These are phyloP conservation scores for Trichoderma hamatum DNA, from an alignment of 2,329 filamentous ascomycete species.

Conservation along the genomic window DNA sequence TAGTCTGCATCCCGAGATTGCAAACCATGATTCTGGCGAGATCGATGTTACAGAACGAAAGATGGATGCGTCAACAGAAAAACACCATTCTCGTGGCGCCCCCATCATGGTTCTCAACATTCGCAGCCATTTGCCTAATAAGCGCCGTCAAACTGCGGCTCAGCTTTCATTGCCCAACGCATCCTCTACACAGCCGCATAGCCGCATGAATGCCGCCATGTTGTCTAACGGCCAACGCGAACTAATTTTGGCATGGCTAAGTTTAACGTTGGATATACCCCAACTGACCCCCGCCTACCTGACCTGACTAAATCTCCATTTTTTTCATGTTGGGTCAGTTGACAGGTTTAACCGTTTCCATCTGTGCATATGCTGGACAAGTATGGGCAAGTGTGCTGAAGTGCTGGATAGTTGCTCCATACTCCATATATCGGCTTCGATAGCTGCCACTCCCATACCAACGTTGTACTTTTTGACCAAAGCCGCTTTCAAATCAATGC, in stretches of 20 bases:
- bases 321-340: no score
- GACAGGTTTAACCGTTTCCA: slow-evolving; percentile 14
- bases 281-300: no score
- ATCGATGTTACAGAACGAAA: background rate
- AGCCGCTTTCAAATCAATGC: slow-evolving; percentile 29
- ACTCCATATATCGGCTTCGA: slow-evolving; percentile 33
- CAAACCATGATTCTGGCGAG: background rate
- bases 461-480: slow-evolving; percentile 28
- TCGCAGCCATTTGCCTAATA: background rate
- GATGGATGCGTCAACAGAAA: background rate
- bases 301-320: no score
- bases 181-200: slow-evolving; percentile 31
- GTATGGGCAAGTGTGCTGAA: slow-evolving; percentile 29
- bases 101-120: background rate
- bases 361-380: slow-evolving; percentile 30
- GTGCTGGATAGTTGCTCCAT: slow-evolving; percentile 20
- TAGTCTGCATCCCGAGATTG: background rate
- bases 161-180: background rate
- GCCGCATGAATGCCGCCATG: slow-evolving; percentile 32
- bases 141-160: background rate
- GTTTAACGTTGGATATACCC: no score
- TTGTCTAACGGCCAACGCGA: slow-evolving; percentile 27
- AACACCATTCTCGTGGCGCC: background rate
- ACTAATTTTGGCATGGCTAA: background rate
- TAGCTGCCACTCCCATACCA: slow-evolving; percentile 29